Evolutionary conservation across 345 rosid species (phyloP).

Genomic region (Arabidopsis arenosa): DNA sequence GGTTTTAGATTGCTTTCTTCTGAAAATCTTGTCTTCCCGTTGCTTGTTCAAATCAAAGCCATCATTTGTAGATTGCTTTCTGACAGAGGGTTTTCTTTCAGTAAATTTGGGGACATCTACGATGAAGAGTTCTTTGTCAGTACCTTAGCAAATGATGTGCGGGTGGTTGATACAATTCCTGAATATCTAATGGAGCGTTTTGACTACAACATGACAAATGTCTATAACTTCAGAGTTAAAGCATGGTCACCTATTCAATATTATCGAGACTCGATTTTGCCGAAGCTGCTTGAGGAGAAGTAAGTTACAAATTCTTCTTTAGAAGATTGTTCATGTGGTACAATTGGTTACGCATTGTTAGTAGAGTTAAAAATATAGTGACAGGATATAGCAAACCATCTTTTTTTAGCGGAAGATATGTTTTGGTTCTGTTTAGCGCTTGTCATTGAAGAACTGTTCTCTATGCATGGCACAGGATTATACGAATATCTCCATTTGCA

Average conservation of each 20-base stretch:
- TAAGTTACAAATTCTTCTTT: conserved; percentile 52
- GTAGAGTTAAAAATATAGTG: background rate
- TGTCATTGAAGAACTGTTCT: conserved; percentile 25
- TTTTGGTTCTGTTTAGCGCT: conserved; percentile 23
- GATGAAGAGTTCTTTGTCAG: conserved; percentile 82
- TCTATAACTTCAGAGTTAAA: conserved; percentile 94
- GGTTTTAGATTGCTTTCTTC: conserved; percentile 52
- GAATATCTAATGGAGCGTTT: conserved; percentile 94
- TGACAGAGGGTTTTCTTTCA: conserved; percentile 45
- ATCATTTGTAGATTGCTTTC: conserved; percentile 24
- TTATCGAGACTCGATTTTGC: conserved; percentile 84
- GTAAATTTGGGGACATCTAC: conserved; percentile 88
- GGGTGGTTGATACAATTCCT: conserved; percentile 83
- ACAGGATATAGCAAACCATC: conserved; percentile 7
- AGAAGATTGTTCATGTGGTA: conserved; percentile 10
- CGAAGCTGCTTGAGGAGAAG: conserved; percentile 94
- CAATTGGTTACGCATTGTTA: conserved; percentile 4
- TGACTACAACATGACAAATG: conserved; percentile 86
- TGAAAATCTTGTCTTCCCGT: conserved; percentile 8
- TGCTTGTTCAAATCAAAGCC: conserved; percentile 13
- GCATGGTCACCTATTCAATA: conserved; percentile 95
- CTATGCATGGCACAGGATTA: conserved; percentile 64
- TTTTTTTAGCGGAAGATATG: conserved; percentile 7
- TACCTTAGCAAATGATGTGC: conserved; percentile 79
- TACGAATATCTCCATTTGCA: conserved; percentile 98